Evolutionary conservation across 768 basidiomycete species (phyloP), one percentile per base, ranked within the genome.

Genomic region (Amanita fuliginea): DNA sequence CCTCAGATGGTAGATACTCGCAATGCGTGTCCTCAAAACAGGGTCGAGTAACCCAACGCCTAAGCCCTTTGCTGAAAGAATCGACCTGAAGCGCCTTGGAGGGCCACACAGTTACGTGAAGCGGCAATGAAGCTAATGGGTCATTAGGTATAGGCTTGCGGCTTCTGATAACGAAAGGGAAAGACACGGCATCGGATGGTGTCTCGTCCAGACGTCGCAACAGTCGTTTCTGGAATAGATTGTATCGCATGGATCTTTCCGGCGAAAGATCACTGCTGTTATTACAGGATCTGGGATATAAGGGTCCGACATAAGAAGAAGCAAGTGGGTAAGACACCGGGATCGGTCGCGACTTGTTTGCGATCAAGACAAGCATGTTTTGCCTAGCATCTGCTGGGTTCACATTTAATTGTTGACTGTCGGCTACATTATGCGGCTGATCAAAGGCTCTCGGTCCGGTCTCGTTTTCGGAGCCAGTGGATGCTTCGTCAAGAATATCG

Each of bases 1-100:
- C 66, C 8, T 64, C 60, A 19, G 63, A 59, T 3, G 70, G 68
- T 10, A 73, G 62, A 68, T 80, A 83, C 3, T 85, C 67, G 22
- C 68, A 63, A 54, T 75, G 66, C 28, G 85, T 71, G 49, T 89
- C 84, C 62, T 90, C 86, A 60, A 86, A 88, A 59, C 82, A 83
- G 21, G 83, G 80, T 3, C 86, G 81, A 33, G 71, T 67, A 53
- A 78, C 70, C 87, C 87, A 90, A n/a, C 66, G 73, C 37, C 71
- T 73, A 41, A 90, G 67, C 48, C 83, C 81, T 11, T 67, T 66
- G 58, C 81, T 82, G 35, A 64, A 63, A n/a, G 57, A 59, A 33
- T 65, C 66, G 35, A 70, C 57, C 34, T 56, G 58, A n/a, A 59
- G 58, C 45, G 60, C 56, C 39, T 57, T 57, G 37, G 61, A 56